Conservation (phyloP, 495 filamentous ascomycete species). For the Sphaerosporella brunnea region DNA sequence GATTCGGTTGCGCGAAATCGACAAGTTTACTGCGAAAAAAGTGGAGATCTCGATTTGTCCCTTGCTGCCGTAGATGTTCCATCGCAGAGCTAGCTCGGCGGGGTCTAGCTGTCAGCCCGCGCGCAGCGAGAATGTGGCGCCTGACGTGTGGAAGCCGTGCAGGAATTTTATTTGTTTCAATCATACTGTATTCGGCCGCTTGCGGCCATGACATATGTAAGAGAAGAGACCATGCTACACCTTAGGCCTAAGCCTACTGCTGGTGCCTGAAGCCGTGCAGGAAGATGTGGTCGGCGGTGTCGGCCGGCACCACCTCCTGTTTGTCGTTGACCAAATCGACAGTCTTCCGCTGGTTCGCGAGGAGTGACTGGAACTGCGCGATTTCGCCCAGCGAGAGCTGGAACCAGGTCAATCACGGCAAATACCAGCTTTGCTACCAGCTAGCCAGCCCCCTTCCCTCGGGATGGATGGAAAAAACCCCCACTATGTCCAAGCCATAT, state of each 20-base stretch:
- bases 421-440: not conserved
- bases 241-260: no score
- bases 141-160: constrained; percentile 31
- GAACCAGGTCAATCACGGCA: constrained; percentile 18
- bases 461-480: not conserved
- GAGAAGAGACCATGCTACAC: no score
- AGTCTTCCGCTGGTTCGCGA: constrained; percentile 29
- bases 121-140: constrained; percentile 31
- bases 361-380: constrained; percentile 25
- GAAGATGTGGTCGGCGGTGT: constrained; percentile 34
- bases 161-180: no score
- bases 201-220: no score
- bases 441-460: constrained; percentile 12
- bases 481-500: not conserved
- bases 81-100: constrained; percentile 31
- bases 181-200: no score
- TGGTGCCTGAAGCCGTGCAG: constrained; percentile 32
- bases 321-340: constrained; percentile 25
- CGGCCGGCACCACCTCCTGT: constrained; percentile 25
- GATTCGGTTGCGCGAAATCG: not conserved
- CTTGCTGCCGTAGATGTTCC: constrained; percentile 38
- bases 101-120: constrained; percentile 33
- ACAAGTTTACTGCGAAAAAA: constrained; percentile 24
- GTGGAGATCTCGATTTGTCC: constrained; percentile 39
- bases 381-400: constrained; percentile 33